Conservation (phyloP, 352 stramenopile species). For the Phytophthora pluvialis region DNA sequence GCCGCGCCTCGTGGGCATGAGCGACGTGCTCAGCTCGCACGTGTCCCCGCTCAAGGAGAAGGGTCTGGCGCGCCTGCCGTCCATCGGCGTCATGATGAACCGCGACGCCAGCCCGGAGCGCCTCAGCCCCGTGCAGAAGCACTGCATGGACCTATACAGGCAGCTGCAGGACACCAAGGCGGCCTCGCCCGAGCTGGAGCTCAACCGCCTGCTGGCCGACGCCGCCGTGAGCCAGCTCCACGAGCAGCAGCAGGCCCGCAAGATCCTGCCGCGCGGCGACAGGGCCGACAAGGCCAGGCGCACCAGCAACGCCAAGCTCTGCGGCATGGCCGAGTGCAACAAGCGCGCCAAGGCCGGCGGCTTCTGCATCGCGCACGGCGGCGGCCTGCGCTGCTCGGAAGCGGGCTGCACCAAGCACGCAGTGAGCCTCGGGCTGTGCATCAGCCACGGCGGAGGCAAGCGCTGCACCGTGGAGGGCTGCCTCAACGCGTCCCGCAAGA, state of each 20-base stretch:
- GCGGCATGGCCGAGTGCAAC: slow-evolving; percentile 69
- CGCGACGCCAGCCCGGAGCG: slow-evolving; percentile 49
- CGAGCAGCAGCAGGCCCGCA: slow-evolving; percentile 26
- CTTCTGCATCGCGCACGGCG: slow-evolving; percentile 84
- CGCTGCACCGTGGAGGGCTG: slow-evolving; percentile 78
- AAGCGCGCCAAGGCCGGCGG: slow-evolving; percentile 85
- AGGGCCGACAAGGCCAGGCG: slow-evolving; percentile 55
- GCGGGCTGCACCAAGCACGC: slow-evolving; percentile 80
- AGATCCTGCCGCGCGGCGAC: slow-evolving; percentile 21
- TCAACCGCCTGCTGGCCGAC: slow-evolving; percentile 57
- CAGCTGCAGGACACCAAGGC: slow-evolving; percentile 51
- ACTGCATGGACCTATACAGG: slow-evolving; percentile 71
- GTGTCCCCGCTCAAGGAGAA: slow-evolving; percentile 53
- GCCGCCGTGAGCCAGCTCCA: slow-evolving; percentile 60
- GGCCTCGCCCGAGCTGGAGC: slow-evolving; percentile 33
- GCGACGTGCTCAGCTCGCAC: slow-evolving; percentile 60
- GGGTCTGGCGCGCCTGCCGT: slow-evolving; percentile 53
- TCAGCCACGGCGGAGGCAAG: slow-evolving; percentile 84
- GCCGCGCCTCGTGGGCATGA: slow-evolving; percentile 68
- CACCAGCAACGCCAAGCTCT: slow-evolving; percentile 76
- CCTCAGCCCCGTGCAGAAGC: slow-evolving; percentile 65
- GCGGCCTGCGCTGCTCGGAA: slow-evolving; percentile 77
- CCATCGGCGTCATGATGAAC: slow-evolving; percentile 74
- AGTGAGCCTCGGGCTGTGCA: slow-evolving; percentile 84
- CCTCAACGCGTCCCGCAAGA: slow-evolving; percentile 82